Base-by-base conservation (phyloP, 148 eudicot species). In the Euryodendron excelsum region DNA sequence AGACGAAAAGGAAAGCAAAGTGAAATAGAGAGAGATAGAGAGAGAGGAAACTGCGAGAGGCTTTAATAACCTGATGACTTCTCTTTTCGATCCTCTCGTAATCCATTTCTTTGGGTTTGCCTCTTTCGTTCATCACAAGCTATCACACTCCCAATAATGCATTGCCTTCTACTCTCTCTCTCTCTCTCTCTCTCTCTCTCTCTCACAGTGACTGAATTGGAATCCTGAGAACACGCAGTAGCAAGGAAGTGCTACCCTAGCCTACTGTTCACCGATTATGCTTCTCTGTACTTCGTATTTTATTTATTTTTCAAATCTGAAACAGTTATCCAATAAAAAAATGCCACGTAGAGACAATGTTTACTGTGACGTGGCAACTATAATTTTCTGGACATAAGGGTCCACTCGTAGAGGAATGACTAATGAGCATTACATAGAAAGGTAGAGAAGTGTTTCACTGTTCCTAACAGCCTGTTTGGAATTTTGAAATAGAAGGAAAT, bases 11-110 rank as follows among this genome's bases (percentile, higher is more conserved):
- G 41, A 31, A 50, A 50, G 14, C 25, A 72, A 72, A 52, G 3
- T 17, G 50, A 44, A 68, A 41, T 20, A 37, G 17, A 68, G 23
- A 25, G 17, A 3, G 28, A 37, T 0, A 37, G 27, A 18, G 15
- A 39, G 28, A 9, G 30, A 8, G 25, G 17, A 23, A 20, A 30
- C 23, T 37, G 23, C 17, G 0, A 45, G n/a, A n/a, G n/a, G n/a
- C n/a, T n/a, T n/a, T n/a, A n/a, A n/a, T n/a, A n/a, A 62, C 72
- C 52, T 33, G 65, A 28, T 62, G 80, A 34, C 72, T 27, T 28
- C 52, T 59, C 79, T 62, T 76, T 25, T 76, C 48, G 70, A 81
- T 81, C 52, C 79, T 81, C 17, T 76, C 79, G 72, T 81, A 81
- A 70, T 81, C 83, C 83, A 81, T 81, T 73, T n/a, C 45, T 14